A percentile compares a stretch with the other conserved stretches of the same genome.
phyloP scores from a whole-genome alignment of 2,329 filamentous ascomycete genomes.

The Diaporthe aspalathi region DNA sequence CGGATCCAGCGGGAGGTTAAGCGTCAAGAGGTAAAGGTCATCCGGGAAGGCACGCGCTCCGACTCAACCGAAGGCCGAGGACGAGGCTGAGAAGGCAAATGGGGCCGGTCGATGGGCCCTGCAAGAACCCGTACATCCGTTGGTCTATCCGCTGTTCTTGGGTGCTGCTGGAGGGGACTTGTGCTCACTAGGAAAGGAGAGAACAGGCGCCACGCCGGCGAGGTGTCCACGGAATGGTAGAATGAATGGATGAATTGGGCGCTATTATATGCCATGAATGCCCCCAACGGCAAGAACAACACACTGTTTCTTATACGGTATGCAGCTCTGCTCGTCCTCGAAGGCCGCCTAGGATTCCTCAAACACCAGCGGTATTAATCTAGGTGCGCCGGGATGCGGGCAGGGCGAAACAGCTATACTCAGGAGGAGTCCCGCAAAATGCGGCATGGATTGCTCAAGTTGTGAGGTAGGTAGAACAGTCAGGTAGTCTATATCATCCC shows the following conservation, averaged over 20 bases:
- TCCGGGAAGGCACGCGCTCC: neutral
- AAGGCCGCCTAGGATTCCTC: neutral
- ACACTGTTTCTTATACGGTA: neutral
- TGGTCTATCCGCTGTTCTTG: neutral
- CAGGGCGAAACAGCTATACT: constrained; percentile 3
- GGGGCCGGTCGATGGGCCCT: constrained; percentile 14
- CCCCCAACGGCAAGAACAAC: neutral
- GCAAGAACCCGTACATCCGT: neutral
- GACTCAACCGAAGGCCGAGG: constrained; percentile 14
- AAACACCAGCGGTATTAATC: neutral
- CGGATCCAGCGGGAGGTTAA: constrained; percentile 32
- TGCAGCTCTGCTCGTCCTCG: neutral
- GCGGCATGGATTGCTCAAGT: neutral
- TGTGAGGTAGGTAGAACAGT: too few relatives aligned
- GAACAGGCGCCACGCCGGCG: constrained; percentile 1
- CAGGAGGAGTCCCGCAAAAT: constrained; percentile 3
- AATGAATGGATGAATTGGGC: neutral
- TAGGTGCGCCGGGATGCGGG: neutral
- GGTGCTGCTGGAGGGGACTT: too few relatives aligned
- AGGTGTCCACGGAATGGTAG: constrained; percentile 11
- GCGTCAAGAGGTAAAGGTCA: constrained; percentile 8
- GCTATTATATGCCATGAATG: neutral
- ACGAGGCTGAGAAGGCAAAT: neutral
- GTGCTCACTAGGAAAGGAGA: neutral
- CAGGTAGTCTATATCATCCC: constrained; percentile 14